phyloP scores from a whole-genome alignment of 305 asterid species.

The Solanum hybrid region DNA sequence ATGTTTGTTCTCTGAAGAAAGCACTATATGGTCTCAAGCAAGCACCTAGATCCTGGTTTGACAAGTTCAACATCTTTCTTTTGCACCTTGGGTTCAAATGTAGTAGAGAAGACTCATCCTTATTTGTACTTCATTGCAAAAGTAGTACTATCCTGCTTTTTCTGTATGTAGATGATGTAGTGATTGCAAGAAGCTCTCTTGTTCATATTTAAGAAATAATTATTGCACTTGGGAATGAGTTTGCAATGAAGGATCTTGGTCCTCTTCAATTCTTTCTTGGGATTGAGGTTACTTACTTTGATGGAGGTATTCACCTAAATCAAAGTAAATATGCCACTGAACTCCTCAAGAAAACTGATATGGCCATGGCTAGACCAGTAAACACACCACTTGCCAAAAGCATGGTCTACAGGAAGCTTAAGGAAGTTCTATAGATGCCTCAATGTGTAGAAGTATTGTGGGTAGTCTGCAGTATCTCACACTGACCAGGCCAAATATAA shows the following conservation, averaged over 20 bases:
- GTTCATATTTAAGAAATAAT: not conserved
- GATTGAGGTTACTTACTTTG: not conserved
- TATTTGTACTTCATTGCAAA: too few relatives aligned
- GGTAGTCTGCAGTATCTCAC: not conserved
- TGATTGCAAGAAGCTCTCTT: not conserved
- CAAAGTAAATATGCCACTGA: not conserved
- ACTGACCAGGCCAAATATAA: not conserved
- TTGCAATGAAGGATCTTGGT: not conserved
- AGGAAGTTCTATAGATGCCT: not conserved
- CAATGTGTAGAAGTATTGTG: not conserved
- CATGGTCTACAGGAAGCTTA: not conserved
- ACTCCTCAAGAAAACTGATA: not conserved
- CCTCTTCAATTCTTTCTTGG: not conserved
- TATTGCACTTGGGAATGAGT: not conserved
- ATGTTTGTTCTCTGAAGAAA: not conserved
- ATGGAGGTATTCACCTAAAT: not conserved
- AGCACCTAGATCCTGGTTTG: not conserved
- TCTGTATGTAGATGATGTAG: not conserved
- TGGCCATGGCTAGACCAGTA: not conserved
- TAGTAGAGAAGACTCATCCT: not conserved
- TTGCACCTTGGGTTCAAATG: not conserved
- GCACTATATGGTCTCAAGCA: not conserved
- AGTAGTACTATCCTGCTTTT: not conserved
- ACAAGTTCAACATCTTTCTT: too few relatives aligned
- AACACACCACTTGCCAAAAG: not conserved